phyloP scores from a whole-genome alignment of 352 stramenopile species.

The Pythium vanterpoolii region DNA sequence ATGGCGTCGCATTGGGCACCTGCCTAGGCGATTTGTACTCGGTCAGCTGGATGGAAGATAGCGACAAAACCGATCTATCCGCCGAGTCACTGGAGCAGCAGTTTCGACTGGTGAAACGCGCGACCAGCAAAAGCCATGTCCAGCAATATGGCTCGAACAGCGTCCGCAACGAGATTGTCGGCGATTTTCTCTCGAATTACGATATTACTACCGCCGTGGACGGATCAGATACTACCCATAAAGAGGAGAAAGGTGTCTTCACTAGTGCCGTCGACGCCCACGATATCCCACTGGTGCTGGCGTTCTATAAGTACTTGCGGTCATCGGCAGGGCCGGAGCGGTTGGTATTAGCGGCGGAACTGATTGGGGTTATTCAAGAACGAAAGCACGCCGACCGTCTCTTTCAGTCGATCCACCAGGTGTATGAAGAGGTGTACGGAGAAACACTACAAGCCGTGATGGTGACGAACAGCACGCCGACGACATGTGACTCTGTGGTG shows the following conservation, averaged over 20 bases:
- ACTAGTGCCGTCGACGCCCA: constrained; percentile 42
- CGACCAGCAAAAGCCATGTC: constrained; percentile 83
- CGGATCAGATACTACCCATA: background rate
- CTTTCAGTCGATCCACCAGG: background rate
- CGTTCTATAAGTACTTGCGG: constrained; percentile 77
- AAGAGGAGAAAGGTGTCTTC: background rate
- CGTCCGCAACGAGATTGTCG: constrained; percentile 71
- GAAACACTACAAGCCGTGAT: background rate
- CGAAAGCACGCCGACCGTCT: constrained; percentile 42
- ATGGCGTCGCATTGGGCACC: constrained; percentile 62
- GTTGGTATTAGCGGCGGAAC: constrained; percentile 24
- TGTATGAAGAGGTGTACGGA: background rate
- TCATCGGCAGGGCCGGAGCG: constrained; percentile 29
- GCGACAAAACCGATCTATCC: constrained; percentile 79
- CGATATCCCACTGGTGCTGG: constrained; percentile 67
- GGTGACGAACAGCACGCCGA: background rate
- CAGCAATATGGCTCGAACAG: constrained; percentile 53
- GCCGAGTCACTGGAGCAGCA: constrained; percentile 77
- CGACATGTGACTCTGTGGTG: constrained; percentile 18
- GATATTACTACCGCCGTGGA: constrained; percentile 32
- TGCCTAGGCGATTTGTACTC: constrained; percentile 91
- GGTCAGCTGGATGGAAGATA: constrained; percentile 92
- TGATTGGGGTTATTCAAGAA: constrained; percentile 36
- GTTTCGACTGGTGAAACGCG: constrained; percentile 63
- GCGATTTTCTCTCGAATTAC: constrained; percentile 83